Evolutionary conservation across 1,284 basidiomycete species (phyloP), one percentile per base, ranked within the genome.

Genomic region (Ceratobasidium sp.): DNA sequence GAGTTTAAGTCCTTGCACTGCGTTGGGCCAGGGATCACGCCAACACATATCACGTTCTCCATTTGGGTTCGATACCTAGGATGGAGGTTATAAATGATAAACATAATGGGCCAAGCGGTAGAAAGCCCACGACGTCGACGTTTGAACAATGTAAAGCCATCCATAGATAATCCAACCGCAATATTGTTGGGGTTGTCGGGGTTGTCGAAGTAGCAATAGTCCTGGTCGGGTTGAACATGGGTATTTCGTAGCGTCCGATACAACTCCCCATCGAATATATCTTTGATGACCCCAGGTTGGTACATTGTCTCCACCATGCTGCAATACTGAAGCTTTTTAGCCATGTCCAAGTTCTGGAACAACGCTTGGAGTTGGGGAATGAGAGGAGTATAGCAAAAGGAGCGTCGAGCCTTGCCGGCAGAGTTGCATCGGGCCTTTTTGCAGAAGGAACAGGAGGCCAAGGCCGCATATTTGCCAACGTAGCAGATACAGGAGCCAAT

Each of bases 141-240:
- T 23, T 63, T 73, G 28, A 73, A 73, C 6, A 61, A 45, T 2
- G 58, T 33, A 26, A 73, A 73, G 0, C 69, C 69, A 33, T 73
- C 69, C 1, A 31, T 58, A 1, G 54, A 58, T 6, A 73, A 28
- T 20, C 8, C 58, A 23, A 73, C 28, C 42, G 45, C 42, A 15
- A 73, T 8, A 26, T 73, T 45, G 1, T 37, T 6, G 0, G 42
- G 45, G 8, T 71, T n/a, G n/a, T 60, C 68, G 0, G 42, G 45
- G 58, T 83, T 80, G 1, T 74, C 77, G 75, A 85, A 85, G 75
- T 80, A 83, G 0, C 33, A 49, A 53, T 83, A 64, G 10, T 67
- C 35, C 11, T 51, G 31, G 26, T 64, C 31, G 11, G 78, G 17
- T 0, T n/a, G 13, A 28, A 71, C 45, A 11, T 28, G 56, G 39